These are phyloP conservation scores for Oemleria cerasiformis DNA, from an alignment of 306 rosid species.

Conservation along the genomic window DNA sequence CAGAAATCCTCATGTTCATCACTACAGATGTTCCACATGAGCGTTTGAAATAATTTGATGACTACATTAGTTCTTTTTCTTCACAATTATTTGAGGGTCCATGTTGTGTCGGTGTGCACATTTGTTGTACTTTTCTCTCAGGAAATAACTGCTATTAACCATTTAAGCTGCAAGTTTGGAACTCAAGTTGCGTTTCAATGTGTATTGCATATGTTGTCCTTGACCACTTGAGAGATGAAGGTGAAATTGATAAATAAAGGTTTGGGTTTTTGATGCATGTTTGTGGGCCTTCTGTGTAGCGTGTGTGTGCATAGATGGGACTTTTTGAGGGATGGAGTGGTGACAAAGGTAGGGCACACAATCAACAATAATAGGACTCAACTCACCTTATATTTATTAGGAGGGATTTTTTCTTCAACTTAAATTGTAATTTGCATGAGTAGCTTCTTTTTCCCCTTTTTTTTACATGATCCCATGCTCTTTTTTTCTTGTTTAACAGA, in stretches of 20 bases:
- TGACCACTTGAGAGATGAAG: no score
- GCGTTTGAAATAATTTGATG: not conserved
- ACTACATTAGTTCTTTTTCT: not conserved
- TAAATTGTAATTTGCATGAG: conserved; percentile 6
- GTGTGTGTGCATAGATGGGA: conserved; percentile 26
- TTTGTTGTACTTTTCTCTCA: not conserved
- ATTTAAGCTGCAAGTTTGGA: no score
- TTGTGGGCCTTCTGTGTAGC: conserved; percentile 37
- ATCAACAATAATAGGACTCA: conserved; percentile 23
- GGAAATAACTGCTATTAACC: no score
- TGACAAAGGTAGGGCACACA: conserved; percentile 61
- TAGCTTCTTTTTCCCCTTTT: not conserved
- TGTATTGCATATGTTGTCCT: no score
- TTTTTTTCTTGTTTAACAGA: not conserved
- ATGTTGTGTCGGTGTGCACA: not conserved
- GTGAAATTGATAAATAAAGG: conserved; percentile 16
- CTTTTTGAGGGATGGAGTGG: conserved; percentile 54
- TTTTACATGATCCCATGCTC: conserved; percentile 2
- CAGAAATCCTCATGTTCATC: not conserved
- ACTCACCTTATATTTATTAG: conserved; percentile 17
- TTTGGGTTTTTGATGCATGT: conserved; percentile 33
- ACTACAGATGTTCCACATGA: not conserved
- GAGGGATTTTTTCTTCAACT: conserved; percentile 20
- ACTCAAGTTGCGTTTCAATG: not conserved
- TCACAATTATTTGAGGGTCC: not conserved